phyloP scores from a whole-genome alignment of 352 stramenopile genomes.

The Phytophthora quininea region DNA sequence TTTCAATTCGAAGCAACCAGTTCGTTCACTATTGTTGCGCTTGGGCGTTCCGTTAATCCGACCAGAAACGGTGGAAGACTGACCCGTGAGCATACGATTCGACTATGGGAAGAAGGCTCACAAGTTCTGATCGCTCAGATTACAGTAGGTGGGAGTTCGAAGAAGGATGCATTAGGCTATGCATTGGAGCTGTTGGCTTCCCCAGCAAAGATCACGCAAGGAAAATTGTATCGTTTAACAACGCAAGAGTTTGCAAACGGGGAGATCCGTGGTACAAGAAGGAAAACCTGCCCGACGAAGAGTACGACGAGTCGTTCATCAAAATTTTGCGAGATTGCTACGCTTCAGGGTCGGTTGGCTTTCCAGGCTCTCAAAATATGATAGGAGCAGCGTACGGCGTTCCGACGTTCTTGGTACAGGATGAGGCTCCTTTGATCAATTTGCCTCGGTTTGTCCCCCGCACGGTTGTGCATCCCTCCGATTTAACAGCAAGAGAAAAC shows the following conservation, averaged over 20 bases:
- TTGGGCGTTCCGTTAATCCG: slow-evolving; percentile 82
- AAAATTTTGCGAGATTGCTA: slow-evolving; percentile 89
- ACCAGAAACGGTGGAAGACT: slow-evolving; percentile 64
- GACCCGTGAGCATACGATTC: slow-evolving; percentile 75
- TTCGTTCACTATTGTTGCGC: slow-evolving; percentile 80
- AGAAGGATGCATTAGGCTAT: slow-evolving; percentile 79
- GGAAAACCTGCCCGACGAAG: slow-evolving; percentile 85
- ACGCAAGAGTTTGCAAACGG: slow-evolving; percentile 89
- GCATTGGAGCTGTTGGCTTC: slow-evolving; percentile 62
- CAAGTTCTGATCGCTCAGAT: slow-evolving; percentile 71
- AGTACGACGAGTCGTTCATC: slow-evolving; percentile 88
- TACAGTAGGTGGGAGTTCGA: slow-evolving; percentile 64
- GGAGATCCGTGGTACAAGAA: slow-evolving; percentile 92
- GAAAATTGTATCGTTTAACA: slow-evolving; percentile 87
- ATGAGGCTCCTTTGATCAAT: slow-evolving; percentile 68
- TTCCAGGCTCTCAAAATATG: slow-evolving; percentile 88
- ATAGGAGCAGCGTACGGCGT: slow-evolving; percentile 85
- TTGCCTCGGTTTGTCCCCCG: slow-evolving; percentile 67
- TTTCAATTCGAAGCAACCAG: slow-evolving; percentile 90
- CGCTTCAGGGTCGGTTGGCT: slow-evolving; percentile 78
- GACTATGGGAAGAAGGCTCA: slow-evolving; percentile 84
- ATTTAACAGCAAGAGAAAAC: slow-evolving; percentile 74
- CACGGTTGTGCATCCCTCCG: slow-evolving; percentile 60
- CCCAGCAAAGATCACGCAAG: slow-evolving; percentile 72
- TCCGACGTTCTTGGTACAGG: slow-evolving; percentile 86